Percentiles rank a stretch among this genome's conserved stretches.
Conservation (phyloP, 2,329 filamentous ascomycete species). For the Phialemoniopsis sp. region DNA sequence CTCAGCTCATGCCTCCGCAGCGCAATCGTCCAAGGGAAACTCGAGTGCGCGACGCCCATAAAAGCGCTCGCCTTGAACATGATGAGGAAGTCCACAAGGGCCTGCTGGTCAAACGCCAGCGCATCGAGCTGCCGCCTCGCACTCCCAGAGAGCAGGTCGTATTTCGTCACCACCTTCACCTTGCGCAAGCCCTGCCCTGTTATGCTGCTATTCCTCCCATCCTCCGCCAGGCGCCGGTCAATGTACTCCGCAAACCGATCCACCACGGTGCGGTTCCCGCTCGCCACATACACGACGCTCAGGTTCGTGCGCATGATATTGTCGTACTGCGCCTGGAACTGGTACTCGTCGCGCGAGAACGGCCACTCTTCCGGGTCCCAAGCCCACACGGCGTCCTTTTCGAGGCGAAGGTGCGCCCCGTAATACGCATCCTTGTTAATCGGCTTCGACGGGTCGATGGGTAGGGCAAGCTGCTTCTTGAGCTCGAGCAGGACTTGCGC, state of each 20-base stretch:
- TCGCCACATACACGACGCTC: conserved; percentile 21
- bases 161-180: conserved; percentile 23
- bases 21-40: conserved; percentile 26
- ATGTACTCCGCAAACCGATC: conserved; percentile 16
- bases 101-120: conserved; percentile 26
- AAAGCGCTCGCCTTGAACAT: conserved; percentile 25
- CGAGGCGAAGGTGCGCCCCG: conserved; percentile 24
- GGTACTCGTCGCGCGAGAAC: conserved; percentile 22
- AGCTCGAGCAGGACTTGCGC: conserved; percentile 19
- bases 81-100: conserved; percentile 23
- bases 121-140: conserved; percentile 12
- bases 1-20: conserved; percentile 25
- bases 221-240: conserved; percentile 2
- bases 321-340: conserved; percentile 21
- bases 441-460: conserved; percentile 16
- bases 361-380: conserved; percentile 22
- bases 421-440: conserved; percentile 19
- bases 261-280: conserved; percentile 20
- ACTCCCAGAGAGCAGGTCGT: conserved; percentile 17
- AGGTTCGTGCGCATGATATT: conserved; percentile 17
- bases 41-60: conserved; percentile 25
- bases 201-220: neutral
- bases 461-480: conserved; percentile 10
- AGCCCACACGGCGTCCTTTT: conserved; percentile 21
- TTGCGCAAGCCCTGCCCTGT: conserved; percentile 6